Percentiles rank a stretch among this genome's conserved stretches.
Conservation (phyloP, 2,329 filamentous ascomycete species). For the Aureobasidium namibiae region DNA sequence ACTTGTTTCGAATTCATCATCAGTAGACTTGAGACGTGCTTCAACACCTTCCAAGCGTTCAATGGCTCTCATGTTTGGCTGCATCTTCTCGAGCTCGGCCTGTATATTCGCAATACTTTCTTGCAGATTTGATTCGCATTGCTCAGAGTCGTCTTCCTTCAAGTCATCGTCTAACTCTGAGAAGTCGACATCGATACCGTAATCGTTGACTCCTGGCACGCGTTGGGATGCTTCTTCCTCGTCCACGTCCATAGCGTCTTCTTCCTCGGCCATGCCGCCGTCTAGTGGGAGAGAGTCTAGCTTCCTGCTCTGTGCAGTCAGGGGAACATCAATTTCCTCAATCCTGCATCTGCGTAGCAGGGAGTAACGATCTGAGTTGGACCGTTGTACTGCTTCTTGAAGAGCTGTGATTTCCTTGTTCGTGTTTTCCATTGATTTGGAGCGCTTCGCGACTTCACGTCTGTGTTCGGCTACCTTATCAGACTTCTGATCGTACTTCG, state of each 20-base stretch:
- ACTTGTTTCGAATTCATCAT: constrained; percentile 82
- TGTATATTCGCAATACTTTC: constrained; percentile 70
- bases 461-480: constrained; percentile 73
- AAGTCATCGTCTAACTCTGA: constrained; percentile 72
- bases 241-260: constrained; percentile 77
- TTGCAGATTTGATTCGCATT: constrained; percentile 65
- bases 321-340: constrained; percentile 81
- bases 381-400: constrained; percentile 81
- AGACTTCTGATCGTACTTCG: constrained; percentile 58
- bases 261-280: constrained; percentile 59
- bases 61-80: constrained; percentile 92
- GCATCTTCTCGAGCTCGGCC: constrained; percentile 81
- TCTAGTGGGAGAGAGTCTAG: constrained; percentile 83
- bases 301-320: constrained; percentile 59
- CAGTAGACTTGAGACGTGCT: constrained; percentile 70
- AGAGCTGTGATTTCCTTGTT: constrained; percentile 67
- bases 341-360: constrained; percentile 83
- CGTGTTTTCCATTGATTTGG: constrained; percentile 69
- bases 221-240: constrained; percentile 52
- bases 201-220: constrained; percentile 64
- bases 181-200: constrained; percentile 88
- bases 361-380: constrained; percentile 74
- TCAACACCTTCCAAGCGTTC: constrained; percentile 84
- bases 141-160: constrained; percentile 63
- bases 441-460: constrained; percentile 72